phyloP scores from a whole-genome alignment of 257 asterid genomes.

The Petunia secreta region DNA sequence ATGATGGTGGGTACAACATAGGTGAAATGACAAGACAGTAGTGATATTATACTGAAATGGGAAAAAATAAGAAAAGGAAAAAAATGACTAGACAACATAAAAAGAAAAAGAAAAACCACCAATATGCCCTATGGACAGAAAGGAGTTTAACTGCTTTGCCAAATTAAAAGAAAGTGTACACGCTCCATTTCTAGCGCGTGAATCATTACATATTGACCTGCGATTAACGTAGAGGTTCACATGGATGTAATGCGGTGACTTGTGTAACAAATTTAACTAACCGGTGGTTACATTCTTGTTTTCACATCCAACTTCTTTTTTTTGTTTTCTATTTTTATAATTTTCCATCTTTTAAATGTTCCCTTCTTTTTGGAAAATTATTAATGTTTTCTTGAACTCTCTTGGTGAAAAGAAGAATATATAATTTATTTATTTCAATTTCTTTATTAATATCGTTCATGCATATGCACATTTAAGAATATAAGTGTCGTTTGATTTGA shows the following conservation, averaged over 20 bases:
- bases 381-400: too few species aligned
- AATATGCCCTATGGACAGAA: constrained; percentile 17
- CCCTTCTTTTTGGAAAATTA: not conserved
- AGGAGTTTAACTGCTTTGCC: not conserved
- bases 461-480: too few species aligned
- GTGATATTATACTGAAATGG: constrained; percentile 24
- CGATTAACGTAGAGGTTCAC: not conserved
- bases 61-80: not conserved
- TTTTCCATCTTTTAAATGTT: not conserved
- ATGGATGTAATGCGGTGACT: not conserved
- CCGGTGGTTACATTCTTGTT: constrained; percentile 15
- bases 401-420: too few species aligned
- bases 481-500: too few species aligned
- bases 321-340: not conserved
- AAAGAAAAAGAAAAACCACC: not conserved
- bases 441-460: too few species aligned
- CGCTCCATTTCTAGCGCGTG: not conserved
- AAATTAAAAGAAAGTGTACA: not conserved
- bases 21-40: constrained; percentile 32
- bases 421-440: too few species aligned
- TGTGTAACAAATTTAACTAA: constrained; percentile 22
- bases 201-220: not conserved
- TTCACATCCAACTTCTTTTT: not conserved
- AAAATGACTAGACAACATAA: constrained; percentile 13
- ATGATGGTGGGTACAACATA: not conserved